Evolutionary conservation across 306 rosid species (phyloP), one percentile per base, ranked within the genome.

Genomic region (Quercus engelmannii): DNA sequence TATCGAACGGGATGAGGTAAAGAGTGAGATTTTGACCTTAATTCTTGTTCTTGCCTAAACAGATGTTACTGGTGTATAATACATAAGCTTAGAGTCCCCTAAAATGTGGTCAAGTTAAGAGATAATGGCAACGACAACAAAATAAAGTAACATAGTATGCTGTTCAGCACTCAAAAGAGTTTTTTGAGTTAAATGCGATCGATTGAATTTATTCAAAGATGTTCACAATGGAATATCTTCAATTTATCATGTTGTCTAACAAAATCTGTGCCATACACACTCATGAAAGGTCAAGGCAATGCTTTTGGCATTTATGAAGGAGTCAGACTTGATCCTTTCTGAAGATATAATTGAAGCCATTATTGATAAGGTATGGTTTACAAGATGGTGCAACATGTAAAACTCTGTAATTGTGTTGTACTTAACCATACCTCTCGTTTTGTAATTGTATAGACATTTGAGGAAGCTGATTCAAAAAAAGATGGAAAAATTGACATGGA

Each of bases 401-500:
- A 28, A 15, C 11, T 23, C 10, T 31, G 33, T 6, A n/a, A 73
- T 71, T 38, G 6, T 13, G 23, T 38, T 54, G 13, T 30, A 17
- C 11, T 20, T 54, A 9, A 78, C 41, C 69, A 31, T 18, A 49
- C 12, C n/a, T 59, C 74, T 46, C 21, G 38, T 55, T 71, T 51
- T 62, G 28, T 54, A 25, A 54, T 20, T 79, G 35, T 43, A 26
- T n/a, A 85, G 91, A 74, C 93, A 28, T 87, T 87, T 69, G 55
- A 81, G 78, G 91, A 91, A 73, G 91, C 89, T 7, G 90, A 86
- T 75, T 73, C 72, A 31, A 91, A 87, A 55, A 79, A 87, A 89
- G 96, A 91, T 72, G 89, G 90, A 30, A 87, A 75, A 79, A 86
- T 91, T 65, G 91, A 91, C 74, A 54, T 28, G 70, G 86, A 84